A percentile compares a stretch with the other conserved stretches of the same genome.
Conservation (phyloP, 441 rosid species). For the Raphanus hybrid region DNA sequence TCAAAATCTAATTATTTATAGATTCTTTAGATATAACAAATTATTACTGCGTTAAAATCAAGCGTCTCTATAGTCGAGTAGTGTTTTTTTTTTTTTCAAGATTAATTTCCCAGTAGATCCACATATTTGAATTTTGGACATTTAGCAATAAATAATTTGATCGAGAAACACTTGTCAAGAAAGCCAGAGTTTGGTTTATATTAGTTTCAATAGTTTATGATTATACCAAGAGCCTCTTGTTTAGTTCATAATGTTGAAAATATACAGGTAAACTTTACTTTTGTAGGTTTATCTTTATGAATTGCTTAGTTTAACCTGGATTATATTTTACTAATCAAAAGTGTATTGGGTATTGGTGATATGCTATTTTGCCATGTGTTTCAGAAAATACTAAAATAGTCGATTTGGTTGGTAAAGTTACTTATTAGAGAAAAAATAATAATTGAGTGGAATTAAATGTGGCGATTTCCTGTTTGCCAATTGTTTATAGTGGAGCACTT, state of each 20-base stretch:
- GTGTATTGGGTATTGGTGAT: slow-evolving; percentile 4
- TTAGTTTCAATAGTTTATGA: neutral
- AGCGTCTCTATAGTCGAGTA: neutral
- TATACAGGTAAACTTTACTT: slow-evolving; percentile 1
- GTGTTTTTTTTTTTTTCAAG: neutral
- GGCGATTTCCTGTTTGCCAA: slow-evolving; percentile 32
- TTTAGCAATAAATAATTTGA: neutral
- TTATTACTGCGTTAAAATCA: neutral
- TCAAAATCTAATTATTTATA: neutral
- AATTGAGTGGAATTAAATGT: slow-evolving; percentile 39
- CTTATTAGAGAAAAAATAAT: slow-evolving; percentile 17
- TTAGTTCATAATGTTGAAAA: neutral
- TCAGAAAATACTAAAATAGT: slow-evolving; percentile 1
- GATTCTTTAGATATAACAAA: neutral
- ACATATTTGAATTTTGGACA: neutral
- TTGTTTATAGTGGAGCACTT: slow-evolving; percentile 44
- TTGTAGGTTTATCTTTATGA: slow-evolving; percentile 6
- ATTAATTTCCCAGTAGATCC: neutral
- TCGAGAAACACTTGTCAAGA: neutral
- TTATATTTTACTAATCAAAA: neutral
- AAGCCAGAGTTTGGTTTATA: neutral
- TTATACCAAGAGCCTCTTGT: neutral
- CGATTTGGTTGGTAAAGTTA: slow-evolving; percentile 22
- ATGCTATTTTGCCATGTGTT: slow-evolving; percentile 21
- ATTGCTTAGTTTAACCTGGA: neutral